phyloP scores from a whole-genome alignment of 257 asterid genomes.

The Lycium ferocissimum region DNA sequence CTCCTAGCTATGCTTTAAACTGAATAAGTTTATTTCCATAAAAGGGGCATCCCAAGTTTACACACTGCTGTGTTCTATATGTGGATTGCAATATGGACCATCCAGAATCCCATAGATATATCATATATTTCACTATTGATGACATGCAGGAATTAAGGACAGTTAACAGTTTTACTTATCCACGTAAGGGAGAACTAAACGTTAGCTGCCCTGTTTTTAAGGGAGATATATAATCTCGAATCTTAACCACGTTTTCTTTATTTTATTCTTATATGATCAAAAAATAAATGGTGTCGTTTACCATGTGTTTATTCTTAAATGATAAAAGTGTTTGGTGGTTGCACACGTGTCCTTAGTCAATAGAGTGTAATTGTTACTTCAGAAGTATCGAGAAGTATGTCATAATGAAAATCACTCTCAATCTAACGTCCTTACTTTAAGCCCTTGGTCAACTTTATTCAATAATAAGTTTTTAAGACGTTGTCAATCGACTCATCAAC shows the following conservation, averaged over 20 bases:
- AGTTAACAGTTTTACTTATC: background rate
- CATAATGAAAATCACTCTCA: background rate
- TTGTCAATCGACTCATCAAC: constrained; percentile 10
- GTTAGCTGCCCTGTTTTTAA: background rate
- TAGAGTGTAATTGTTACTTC: background rate
- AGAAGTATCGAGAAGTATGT: background rate
- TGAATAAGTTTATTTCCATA: background rate
- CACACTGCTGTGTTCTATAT: background rate
- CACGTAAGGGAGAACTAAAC: background rate
- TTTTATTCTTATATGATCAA: background rate
- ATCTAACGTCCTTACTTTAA: background rate
- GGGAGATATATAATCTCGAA: background rate
- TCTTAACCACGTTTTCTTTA: background rate
- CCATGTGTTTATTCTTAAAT: background rate
- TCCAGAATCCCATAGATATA: background rate
- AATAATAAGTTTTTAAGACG: background rate
- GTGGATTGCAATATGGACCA: background rate
- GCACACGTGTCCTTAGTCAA: background rate
- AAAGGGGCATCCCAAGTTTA: background rate
- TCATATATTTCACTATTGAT: background rate
- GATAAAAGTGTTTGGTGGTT: background rate
- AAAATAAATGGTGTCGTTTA: background rate
- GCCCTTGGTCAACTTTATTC: constrained; percentile 11
- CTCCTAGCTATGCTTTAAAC: constrained; percentile 7
- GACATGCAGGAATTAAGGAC: background rate